Evolutionary conservation across 2,329 filamentous ascomycete genomes (phyloP).

Genomic region (Fusarium goolgardi): DNA sequence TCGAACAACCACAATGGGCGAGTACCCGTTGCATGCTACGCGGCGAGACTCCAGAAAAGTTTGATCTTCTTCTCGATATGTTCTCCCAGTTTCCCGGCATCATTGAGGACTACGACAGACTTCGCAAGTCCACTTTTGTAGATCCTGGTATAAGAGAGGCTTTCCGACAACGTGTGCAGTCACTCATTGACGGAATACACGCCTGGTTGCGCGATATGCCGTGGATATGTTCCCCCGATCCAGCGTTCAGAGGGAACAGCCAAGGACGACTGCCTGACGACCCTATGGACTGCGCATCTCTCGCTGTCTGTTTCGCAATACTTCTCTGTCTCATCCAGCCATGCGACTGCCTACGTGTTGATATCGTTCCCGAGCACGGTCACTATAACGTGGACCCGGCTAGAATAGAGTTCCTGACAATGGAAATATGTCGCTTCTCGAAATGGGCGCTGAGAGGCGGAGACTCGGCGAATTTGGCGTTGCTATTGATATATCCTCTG

Average conservation of each 20-base stretch:
- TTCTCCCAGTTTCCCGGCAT: conserved; percentile 18
- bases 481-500: conserved; percentile 22
- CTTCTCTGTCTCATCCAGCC: conserved; percentile 21
- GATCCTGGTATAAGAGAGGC: not conserved
- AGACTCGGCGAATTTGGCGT: not conserved
- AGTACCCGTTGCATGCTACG: not conserved
- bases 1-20: conserved; percentile 30
- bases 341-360: conserved; percentile 4
- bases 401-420: not conserved
- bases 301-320: conserved; percentile 19
- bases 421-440: conserved; percentile 24
- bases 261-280: conserved; percentile 3
- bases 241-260: not conserved
- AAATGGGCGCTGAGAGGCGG: conserved; percentile 1
- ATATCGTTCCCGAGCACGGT: not conserved
- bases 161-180: not conserved
- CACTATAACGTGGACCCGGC: not conserved
- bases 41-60: conserved; percentile 5
- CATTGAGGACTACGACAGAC: conserved; percentile 2
- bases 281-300: conserved; percentile 8
- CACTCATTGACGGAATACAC: conserved; percentile 3
- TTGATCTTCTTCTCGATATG: conserved; percentile 18
- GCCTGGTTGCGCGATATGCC: conserved; percentile 8
- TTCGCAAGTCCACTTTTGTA: not conserved
- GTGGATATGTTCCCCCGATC: conserved; percentile 5